Evolutionary conservation across 441 rosid genomes (phyloP).

Genomic region (Pelargonium citronellum): DNA sequence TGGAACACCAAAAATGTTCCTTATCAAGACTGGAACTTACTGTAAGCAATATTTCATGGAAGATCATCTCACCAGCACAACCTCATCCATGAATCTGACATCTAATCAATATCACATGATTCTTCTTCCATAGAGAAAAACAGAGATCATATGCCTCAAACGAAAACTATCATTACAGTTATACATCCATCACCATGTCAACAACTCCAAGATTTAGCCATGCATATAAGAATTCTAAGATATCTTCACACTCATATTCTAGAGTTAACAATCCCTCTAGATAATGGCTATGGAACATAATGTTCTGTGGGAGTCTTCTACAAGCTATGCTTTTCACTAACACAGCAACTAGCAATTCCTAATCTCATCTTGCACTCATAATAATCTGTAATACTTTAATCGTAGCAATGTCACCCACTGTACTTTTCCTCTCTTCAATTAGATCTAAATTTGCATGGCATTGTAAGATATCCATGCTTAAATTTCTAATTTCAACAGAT

Average conservation of each 20-base stretch:
- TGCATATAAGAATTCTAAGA: not conserved
- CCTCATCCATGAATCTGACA: not conserved
- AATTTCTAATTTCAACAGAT: not conserved
- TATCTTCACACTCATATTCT: not conserved
- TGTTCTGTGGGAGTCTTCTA: not conserved
- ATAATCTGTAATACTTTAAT: not conserved
- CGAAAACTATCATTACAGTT: not conserved
- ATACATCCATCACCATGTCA: not conserved
- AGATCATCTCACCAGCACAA: not conserved
- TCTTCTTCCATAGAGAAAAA: not conserved
- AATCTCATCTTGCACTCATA: not conserved
- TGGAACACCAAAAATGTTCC: not conserved
- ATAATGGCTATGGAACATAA: not conserved
- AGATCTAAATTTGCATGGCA: not conserved
- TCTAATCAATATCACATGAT: not conserved
- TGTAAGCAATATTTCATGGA: not conserved
- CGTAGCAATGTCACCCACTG: not conserved
- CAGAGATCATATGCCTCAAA: not conserved
- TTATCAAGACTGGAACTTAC: not conserved
- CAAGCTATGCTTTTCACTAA: not conserved
- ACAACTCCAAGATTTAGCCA: not conserved
- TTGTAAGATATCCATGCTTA: not conserved
- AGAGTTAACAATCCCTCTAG: not conserved
- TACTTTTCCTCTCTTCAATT: not conserved
- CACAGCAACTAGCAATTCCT: not conserved